These are phyloP conservation scores for Penicillium goetzii DNA, from an alignment of 495 filamentous ascomycete species.

Conservation along the genomic window DNA sequence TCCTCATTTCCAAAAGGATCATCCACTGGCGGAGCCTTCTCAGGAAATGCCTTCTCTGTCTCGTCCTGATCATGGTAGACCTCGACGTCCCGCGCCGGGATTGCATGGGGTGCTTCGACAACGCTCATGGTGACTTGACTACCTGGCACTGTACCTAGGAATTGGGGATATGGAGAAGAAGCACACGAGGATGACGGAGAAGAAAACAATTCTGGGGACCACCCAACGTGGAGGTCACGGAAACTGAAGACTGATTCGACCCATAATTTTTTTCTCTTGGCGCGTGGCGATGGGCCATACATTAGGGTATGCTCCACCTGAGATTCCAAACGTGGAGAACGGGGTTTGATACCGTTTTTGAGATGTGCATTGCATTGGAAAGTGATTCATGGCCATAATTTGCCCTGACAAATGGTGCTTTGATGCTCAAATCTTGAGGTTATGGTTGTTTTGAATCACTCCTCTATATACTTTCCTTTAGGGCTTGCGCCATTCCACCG, in stretches of 20 bases:
- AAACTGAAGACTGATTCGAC: slow-evolving; percentile 21
- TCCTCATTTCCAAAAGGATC: slow-evolving; percentile 46
- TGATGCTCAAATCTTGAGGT: background rate
- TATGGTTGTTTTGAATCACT: background rate
- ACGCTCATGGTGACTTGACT: slow-evolving; percentile 21
- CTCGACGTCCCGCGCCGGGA: slow-evolving; percentile 19
- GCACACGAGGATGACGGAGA: slow-evolving; percentile 12
- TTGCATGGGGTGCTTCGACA: slow-evolving; percentile 14
- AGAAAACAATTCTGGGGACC: slow-evolving; percentile 14
- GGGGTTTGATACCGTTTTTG: background rate
- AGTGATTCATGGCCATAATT: background rate
- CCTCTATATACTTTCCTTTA: background rate
- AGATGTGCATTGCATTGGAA: background rate
- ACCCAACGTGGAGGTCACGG: slow-evolving; percentile 23
- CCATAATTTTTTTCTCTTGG: slow-evolving; percentile 32
- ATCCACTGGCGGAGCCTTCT: slow-evolving; percentile 18
- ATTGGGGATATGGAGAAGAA: slow-evolving; percentile 2
- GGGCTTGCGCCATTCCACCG: background rate
- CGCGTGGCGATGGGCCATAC: slow-evolving; percentile 27
- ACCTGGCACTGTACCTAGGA: background rate
- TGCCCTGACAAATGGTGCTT: background rate
- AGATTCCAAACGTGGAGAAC: slow-evolving; percentile 7
- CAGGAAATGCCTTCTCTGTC: slow-evolving; percentile 22
- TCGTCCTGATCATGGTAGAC: slow-evolving; percentile 23
- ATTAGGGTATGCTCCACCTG: slow-evolving; percentile 14